Conservation (phyloP, 225 moss, liverwort and hornwort species). For the Polytrichum formosum region DNA sequence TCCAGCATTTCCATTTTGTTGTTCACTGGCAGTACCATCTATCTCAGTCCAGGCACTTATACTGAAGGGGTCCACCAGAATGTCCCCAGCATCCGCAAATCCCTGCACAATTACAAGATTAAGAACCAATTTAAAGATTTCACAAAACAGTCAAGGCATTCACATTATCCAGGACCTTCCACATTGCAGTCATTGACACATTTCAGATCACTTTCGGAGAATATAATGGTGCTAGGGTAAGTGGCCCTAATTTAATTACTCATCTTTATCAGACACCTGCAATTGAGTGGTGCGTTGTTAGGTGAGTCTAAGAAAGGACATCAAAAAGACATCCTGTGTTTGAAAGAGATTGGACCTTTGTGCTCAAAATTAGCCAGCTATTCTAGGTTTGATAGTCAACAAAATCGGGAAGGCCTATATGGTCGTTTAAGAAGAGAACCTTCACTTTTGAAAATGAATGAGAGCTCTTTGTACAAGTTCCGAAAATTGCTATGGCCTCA, state of each 20-base stretch:
- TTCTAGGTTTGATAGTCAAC: too few species aligned
- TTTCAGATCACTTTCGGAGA: not conserved
- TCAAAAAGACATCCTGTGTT: too few species aligned
- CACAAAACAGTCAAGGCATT: constrained; percentile 5
- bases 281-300: not conserved
- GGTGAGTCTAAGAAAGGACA: too few species aligned
- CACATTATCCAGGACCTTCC: not conserved
- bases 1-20: constrained; percentile 6
- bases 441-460: too few species aligned
- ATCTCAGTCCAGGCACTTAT: constrained; percentile 34
- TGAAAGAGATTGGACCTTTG: too few species aligned
- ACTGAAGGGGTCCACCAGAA: constrained; percentile 53
- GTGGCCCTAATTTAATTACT: not conserved
- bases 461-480: too few species aligned
- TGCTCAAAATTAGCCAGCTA: too few species aligned
- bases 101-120: constrained; percentile 19
- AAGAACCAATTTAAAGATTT: constrained; percentile 4
- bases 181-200: not conserved
- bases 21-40: constrained; percentile 14
- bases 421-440: too few species aligned
- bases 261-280: not conserved
- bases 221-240: not conserved
- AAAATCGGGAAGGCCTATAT: too few species aligned
- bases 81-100: constrained; percentile 17
- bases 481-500: too few species aligned